Percentiles rank a stretch among this genome's conserved stretches.
Conservation (phyloP, 306 rosid species). For the Fagus crenata region DNA sequence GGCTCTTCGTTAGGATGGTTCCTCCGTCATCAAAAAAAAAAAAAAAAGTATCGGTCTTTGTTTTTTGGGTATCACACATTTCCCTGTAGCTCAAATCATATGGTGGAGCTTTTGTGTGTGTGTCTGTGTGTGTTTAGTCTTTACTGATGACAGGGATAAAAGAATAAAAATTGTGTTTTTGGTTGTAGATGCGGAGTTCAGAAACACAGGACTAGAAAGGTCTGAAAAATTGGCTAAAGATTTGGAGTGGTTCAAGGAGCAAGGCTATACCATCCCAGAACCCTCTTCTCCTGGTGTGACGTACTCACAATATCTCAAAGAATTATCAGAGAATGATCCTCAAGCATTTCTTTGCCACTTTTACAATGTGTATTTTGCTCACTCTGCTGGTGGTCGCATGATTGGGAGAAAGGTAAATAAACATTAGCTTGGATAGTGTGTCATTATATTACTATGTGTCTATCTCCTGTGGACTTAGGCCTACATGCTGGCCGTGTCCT, state of each 20-base stretch:
- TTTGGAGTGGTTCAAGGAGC: constrained; percentile 92
- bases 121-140: constrained; percentile 7
- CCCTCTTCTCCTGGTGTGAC: constrained; percentile 81
- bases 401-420: constrained; percentile 76
- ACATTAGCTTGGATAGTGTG: constrained; percentile 5
- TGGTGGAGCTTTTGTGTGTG: neutral
- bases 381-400: constrained; percentile 96
- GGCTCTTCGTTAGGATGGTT: too few species aligned
- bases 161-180: neutral
- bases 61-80: neutral
- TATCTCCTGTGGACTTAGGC: neutral
- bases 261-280: constrained; percentile 79
- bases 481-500: neutral
- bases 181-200: constrained; percentile 70
- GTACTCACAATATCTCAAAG: constrained; percentile 72
- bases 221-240: constrained; percentile 76
- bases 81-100: neutral
- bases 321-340: constrained; percentile 70
- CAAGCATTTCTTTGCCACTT: constrained; percentile 96
- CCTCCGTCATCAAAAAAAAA: too few species aligned
- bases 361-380: constrained; percentile 93
- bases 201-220: constrained; percentile 94
- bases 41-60: neutral
- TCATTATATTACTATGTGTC: neutral
- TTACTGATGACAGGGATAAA: neutral